Conservation (phyloP, 768 basidiomycete genomes). For the Chalciporus piperatus region DNA sequence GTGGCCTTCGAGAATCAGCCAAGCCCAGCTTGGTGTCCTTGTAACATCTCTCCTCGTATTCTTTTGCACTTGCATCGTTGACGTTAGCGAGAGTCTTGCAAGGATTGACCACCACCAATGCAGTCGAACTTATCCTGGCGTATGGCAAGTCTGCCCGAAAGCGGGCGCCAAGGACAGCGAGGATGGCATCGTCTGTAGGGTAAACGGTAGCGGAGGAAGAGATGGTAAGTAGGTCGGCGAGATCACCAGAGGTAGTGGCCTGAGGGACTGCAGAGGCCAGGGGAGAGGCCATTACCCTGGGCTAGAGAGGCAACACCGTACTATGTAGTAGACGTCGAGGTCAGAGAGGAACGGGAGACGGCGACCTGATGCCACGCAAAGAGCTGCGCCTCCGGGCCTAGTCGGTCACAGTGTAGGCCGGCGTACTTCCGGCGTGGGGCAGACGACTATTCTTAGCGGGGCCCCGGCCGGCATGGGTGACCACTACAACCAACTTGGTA, state of each 20-base stretch:
- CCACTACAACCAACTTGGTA: no score
- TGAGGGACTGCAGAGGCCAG: conserved; percentile 30
- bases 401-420: background rate
- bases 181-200: conserved; percentile 57
- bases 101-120: conserved; percentile 59
- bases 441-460: conserved; percentile 12
- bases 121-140: conserved; percentile 46
- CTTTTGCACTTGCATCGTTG: conserved; percentile 54
- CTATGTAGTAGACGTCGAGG: conserved; percentile 11
- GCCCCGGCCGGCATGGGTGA: background rate
- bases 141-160: conserved; percentile 59
- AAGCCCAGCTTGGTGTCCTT: conserved; percentile 47
- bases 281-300: conserved; percentile 39
- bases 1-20: conserved; percentile 34
- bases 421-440: background rate
- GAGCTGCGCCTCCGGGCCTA: conserved; percentile 5
- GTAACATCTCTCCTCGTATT: conserved; percentile 56
- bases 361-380: background rate
- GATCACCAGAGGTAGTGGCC: conserved; percentile 46
- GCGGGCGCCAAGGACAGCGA: conserved; percentile 52
- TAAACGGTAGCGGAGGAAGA: conserved; percentile 40
- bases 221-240: conserved; percentile 42
- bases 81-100: conserved; percentile 54
- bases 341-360: conserved; percentile 6
- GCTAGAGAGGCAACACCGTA: conserved; percentile 8